Evolutionary conservation across 352 stramenopile species (phyloP).

Genomic region (Peronospora destructor): DNA sequence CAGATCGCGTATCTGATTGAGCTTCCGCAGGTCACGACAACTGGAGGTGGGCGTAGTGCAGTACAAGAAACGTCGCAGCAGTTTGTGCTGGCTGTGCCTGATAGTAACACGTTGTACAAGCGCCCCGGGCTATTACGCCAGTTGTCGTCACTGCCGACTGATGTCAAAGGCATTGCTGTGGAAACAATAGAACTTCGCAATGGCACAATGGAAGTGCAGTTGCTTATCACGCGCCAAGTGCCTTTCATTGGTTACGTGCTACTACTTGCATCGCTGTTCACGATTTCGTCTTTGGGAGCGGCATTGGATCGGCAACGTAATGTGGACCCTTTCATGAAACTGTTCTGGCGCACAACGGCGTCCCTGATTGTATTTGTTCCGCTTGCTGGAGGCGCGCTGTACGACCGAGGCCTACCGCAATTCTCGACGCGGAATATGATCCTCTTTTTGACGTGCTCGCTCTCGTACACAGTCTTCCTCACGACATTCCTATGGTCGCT

Average conservation of each 20-base stretch:
- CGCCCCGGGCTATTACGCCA: conserved; percentile 52
- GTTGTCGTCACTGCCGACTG: conserved; percentile 54
- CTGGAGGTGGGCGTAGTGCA: conserved; percentile 21
- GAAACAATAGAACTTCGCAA: conserved; percentile 67
- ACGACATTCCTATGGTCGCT: conserved; percentile 79
- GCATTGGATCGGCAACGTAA: conserved; percentile 62
- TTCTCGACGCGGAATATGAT: conserved; percentile 59
- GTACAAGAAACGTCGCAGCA: conserved; percentile 39
- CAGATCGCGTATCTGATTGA: conserved; percentile 76
- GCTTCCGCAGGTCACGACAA: conserved; percentile 43
- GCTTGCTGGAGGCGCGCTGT: conserved; percentile 43
- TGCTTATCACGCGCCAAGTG: conserved; percentile 70
- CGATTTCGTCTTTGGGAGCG: conserved; percentile 70
- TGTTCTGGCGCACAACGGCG: conserved; percentile 76
- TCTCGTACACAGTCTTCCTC: conserved; percentile 71
- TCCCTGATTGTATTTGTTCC: conserved; percentile 68
- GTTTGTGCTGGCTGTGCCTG: conserved; percentile 71
- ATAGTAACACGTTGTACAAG: conserved; percentile 45
- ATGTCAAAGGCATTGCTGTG: conserved; percentile 64
- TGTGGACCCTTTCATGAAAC: conserved; percentile 76
- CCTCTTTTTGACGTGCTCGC: conserved; percentile 54
- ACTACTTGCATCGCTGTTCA: conserved; percentile 56
- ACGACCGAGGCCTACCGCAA: conserved; percentile 48
- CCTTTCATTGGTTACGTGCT: conserved; percentile 73
- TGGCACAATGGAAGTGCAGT: conserved; percentile 55